Conservation (phyloP, 176 grass and related monocot species). For the Canna indica region DNA sequence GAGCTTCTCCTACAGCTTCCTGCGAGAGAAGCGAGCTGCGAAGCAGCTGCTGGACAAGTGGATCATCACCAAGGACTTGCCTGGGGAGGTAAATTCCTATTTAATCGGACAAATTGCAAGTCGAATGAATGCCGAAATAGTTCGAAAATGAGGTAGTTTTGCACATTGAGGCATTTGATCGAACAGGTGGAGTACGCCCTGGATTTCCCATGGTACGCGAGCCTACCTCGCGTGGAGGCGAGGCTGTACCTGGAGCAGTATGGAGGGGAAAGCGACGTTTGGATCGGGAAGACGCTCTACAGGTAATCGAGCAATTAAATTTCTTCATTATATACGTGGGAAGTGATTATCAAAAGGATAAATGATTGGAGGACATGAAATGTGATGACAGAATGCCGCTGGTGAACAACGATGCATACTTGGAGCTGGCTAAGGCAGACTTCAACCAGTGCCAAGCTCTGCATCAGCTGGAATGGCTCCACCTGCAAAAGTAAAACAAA, state of each 20-base stretch:
- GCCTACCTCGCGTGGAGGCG: slow-evolving; percentile 65
- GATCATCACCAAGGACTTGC: slow-evolving; percentile 57
- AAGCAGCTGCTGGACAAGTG: slow-evolving; percentile 46
- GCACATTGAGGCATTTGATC: neutral
- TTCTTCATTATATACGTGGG: neutral
- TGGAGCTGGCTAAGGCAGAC: slow-evolving; percentile 63
- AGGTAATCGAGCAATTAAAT: slow-evolving; percentile 26
- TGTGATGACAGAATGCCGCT: slow-evolving; percentile 54
- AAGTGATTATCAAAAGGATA: neutral
- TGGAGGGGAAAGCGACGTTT: slow-evolving; percentile 59
- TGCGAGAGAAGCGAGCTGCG: slow-evolving; percentile 32
- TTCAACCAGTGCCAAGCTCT: slow-evolving; percentile 66
- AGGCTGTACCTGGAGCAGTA: slow-evolving; percentile 77
- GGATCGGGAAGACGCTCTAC: slow-evolving; percentile 96
- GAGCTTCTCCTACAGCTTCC: slow-evolving; percentile 39
- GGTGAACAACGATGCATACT: slow-evolving; percentile 59
- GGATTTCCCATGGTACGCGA: slow-evolving; percentile 80
- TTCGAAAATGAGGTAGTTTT: no score
- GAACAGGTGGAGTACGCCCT: slow-evolving; percentile 66
- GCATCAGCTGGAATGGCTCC: slow-evolving; percentile 62
- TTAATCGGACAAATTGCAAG: no score
- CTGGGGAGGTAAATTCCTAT: slow-evolving; percentile 50
- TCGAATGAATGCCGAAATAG: no score
- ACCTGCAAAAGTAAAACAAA: slow-evolving; percentile 41
- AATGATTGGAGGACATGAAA: neutral